phyloP scores from a whole-genome alignment of 1,284 basidiomycete species.

The Inonotus hispidus region DNA sequence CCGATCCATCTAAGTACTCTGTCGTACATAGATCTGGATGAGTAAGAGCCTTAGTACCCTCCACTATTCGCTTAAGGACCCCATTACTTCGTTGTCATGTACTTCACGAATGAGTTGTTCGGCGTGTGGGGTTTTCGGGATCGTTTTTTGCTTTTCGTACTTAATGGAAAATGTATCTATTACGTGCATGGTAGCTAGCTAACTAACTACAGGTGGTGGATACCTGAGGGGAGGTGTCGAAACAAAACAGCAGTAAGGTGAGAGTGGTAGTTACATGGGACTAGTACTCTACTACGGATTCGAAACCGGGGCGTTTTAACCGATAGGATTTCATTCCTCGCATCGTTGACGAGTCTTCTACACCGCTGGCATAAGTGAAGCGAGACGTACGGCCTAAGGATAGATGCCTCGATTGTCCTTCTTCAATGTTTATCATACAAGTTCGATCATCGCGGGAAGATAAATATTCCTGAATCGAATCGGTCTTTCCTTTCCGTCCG shows the following conservation, averaged over 20 bases:
- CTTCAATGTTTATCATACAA: not conserved
- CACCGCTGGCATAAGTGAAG: not conserved
- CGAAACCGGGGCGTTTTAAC: too few relatives aligned
- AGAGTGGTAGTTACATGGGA: too few relatives aligned
- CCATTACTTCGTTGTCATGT: not conserved
- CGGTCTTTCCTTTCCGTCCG: too few relatives aligned
- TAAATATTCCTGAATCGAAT: not conserved
- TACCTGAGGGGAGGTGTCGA: too few relatives aligned
- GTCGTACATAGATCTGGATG: not conserved
- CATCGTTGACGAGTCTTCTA: too few relatives aligned
- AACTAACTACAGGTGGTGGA: too few relatives aligned
- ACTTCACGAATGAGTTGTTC: too few relatives aligned
- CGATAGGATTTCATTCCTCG: too few relatives aligned
- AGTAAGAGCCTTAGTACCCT: not conserved
- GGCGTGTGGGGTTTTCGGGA: not conserved
- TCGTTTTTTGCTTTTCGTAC: not conserved
- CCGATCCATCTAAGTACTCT: not conserved
- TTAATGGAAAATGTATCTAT: not conserved
- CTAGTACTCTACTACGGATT: too few relatives aligned
- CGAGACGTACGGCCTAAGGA: not conserved
- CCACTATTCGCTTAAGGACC: not conserved
- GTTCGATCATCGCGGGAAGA: not conserved
- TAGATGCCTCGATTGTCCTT: not conserved
- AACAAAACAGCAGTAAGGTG: too few relatives aligned
- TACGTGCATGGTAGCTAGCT: not conserved